These are phyloP conservation scores for Zelonia costaricensis DNA, from an alignment of 208 protist genomes.

Conservation along the genomic window DNA sequence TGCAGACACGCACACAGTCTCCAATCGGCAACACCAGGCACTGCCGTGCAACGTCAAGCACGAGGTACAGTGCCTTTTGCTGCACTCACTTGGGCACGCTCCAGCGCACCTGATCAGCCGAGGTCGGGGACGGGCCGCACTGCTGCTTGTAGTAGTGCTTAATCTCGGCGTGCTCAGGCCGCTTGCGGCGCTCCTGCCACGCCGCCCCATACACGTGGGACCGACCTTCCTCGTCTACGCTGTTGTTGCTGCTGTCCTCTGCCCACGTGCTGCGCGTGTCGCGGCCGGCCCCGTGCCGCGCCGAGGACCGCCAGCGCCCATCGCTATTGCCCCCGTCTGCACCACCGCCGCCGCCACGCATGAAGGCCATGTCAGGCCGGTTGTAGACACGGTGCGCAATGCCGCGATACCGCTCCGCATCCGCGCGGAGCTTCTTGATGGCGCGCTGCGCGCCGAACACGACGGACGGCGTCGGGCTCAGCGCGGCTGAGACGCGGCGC, in stretches of 20 bases:
- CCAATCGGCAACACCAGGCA: too few relatives aligned
- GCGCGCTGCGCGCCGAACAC: constrained; percentile 58
- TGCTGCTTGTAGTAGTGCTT: constrained; percentile 47
- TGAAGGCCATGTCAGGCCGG: constrained; percentile 74
- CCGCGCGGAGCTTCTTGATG: constrained; percentile 69
- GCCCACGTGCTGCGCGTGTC: constrained; percentile 35
- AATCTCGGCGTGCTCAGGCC: constrained; percentile 70
- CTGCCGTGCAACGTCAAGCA: too few relatives aligned
- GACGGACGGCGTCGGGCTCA: constrained; percentile 51
- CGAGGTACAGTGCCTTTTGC: too few relatives aligned
- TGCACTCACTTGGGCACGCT: constrained; percentile 22
- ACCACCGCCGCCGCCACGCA: constrained; percentile 32
- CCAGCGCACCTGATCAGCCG: constrained; percentile 7
- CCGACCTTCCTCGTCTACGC: constrained; percentile 59
- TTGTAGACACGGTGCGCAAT: constrained; percentile 69
- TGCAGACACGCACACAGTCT: neutral
- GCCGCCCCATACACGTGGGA: constrained; percentile 35
- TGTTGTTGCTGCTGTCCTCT: constrained; percentile 39
- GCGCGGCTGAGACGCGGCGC: constrained; percentile 26
- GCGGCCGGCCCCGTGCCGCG: constrained; percentile 2
- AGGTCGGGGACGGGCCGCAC: constrained; percentile 8
- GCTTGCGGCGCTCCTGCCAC: constrained; percentile 60
- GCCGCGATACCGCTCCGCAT: constrained; percentile 62
- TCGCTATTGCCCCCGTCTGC: too few relatives aligned
- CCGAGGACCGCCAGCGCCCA: constrained; percentile 14